A percentile compares a stretch with the other conserved stretches of the same genome.
phyloP scores from a whole-genome alignment of 345 rosid genomes.

The Erysimum cheiranthoides region DNA sequence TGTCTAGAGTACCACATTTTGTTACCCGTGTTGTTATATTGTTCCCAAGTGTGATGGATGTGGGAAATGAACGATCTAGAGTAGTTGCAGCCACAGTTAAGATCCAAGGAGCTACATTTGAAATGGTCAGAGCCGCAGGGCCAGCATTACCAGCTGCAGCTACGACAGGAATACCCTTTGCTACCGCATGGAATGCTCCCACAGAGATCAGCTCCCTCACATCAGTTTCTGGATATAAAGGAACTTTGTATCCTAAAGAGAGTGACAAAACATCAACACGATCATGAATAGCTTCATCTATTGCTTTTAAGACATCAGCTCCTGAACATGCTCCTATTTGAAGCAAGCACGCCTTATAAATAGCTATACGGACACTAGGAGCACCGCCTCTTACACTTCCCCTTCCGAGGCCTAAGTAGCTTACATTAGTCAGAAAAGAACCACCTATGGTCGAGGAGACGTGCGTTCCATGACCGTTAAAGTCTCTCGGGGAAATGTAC shows the following conservation, averaged over 20 bases:
- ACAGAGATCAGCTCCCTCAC: conserved; percentile 40
- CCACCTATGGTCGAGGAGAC: conserved; percentile 58
- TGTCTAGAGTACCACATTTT: too few relatives aligned
- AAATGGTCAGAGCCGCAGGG: conserved; percentile 46
- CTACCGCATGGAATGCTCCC: conserved; percentile 57
- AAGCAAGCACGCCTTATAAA: conserved; percentile 59
- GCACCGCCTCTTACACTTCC: conserved; percentile 57
- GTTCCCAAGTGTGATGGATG: conserved; percentile 52
- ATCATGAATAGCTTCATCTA: conserved; percentile 59
- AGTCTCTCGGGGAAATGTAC: conserved; percentile 54
- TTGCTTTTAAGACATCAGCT: conserved; percentile 57
- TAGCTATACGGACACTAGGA: conserved; percentile 54
- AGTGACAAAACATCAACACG: conserved; percentile 48
- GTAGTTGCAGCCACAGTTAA: conserved; percentile 61
- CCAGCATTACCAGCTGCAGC: conserved; percentile 54
- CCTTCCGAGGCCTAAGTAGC: conserved; percentile 47
- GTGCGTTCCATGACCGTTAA: conserved; percentile 63
- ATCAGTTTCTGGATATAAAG: conserved; percentile 48
- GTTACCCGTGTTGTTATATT: conserved; percentile 29
- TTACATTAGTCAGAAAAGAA: conserved; percentile 40
- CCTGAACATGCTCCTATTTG: conserved; percentile 40
- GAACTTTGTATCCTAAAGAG: conserved; percentile 33
- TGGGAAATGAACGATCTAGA: conserved; percentile 57
- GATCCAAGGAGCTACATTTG: conserved; percentile 58
- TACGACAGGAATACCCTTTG: conserved; percentile 53